Evolutionary conservation across 2,329 filamentous ascomycete species (phyloP).

Genomic region (Cryphonectria nitschkei): DNA sequence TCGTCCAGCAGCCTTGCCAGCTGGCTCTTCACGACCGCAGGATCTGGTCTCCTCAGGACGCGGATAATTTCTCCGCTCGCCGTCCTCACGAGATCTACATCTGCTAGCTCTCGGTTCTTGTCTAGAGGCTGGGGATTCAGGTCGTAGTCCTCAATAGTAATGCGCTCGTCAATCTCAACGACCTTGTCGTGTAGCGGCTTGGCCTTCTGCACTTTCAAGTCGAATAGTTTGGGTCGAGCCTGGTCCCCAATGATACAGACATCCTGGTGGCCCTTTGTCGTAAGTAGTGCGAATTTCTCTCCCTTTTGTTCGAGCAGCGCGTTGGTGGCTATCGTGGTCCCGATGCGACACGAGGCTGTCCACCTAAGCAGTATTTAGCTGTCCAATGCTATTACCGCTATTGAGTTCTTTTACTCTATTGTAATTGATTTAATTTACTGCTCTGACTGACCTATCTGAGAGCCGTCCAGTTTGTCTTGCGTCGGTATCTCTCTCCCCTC

Average conservation of each 20-base stretch:
- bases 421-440: too few relatives aligned
- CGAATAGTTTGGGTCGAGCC: conserved; percentile 72
- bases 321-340: conserved; percentile 77
- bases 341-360: conserved; percentile 73
- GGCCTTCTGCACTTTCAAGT: conserved; percentile 68
- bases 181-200: conserved; percentile 70
- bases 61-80: conserved; percentile 68
- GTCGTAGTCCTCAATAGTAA: conserved; percentile 75
- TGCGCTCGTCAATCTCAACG: conserved; percentile 71
- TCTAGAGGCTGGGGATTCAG: conserved; percentile 60
- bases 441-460: conserved; percentile 36
- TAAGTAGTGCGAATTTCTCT: conserved; percentile 69
- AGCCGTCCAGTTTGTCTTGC: conserved; percentile 40
- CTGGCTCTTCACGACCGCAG: conserved; percentile 54
- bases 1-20: conserved; percentile 61
- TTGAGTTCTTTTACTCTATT: neutral
- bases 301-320: conserved; percentile 75
- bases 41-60: conserved; percentile 59
- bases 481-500: conserved; percentile 58
- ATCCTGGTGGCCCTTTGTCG: conserved; percentile 72
- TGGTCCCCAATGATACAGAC: conserved; percentile 76
- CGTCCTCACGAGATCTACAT: conserved; percentile 58
- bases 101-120: conserved; percentile 40
- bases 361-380: neutral
- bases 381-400: neutral